phyloP scores from a whole-genome alignment of 2,329 filamentous ascomycete genomes.

The Fusarium hainanense region DNA sequence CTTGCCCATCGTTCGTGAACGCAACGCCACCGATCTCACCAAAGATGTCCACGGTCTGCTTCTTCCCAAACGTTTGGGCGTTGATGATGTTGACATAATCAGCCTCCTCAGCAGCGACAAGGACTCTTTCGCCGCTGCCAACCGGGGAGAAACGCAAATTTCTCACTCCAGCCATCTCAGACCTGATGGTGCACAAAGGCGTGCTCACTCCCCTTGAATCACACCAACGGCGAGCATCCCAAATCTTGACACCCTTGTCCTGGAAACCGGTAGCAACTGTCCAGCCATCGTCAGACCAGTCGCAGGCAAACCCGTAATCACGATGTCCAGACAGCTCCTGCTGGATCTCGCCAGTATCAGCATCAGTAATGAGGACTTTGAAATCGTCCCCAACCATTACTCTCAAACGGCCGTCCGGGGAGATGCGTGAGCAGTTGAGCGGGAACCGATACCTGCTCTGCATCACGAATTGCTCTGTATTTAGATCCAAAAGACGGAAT shows the following conservation, averaged over 20 bases:
- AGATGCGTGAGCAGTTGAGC: constrained; percentile 79
- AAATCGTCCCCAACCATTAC: constrained; percentile 77
- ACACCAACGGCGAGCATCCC: constrained; percentile 78
- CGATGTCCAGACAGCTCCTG: constrained; percentile 71
- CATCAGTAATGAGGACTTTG: constrained; percentile 74
- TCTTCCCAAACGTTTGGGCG: constrained; percentile 69
- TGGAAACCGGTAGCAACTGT: constrained; percentile 82
- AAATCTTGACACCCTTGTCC: constrained; percentile 78
- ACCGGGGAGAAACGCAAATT: constrained; percentile 77
- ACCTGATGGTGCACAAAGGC: constrained; percentile 66
- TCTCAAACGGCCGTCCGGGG: constrained; percentile 76
- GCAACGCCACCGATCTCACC: constrained; percentile 77
- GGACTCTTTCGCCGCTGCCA: constrained; percentile 72
- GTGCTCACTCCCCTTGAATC: constrained; percentile 60
- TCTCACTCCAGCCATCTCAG: constrained; percentile 75
- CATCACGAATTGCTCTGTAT: constrained; percentile 67
- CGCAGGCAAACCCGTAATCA: constrained; percentile 80
- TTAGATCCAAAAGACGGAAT: constrained; percentile 69
- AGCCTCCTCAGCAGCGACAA: constrained; percentile 80
- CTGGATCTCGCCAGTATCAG: constrained; percentile 70
- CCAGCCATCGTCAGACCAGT: constrained; percentile 82
- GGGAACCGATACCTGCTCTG: constrained; percentile 66
- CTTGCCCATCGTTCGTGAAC: constrained; percentile 74
- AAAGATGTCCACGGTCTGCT: constrained; percentile 79
- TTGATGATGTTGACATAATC: constrained; percentile 79